Conservation (phyloP, 345 rosid genomes). For the Pelargonium nanum region DNA sequence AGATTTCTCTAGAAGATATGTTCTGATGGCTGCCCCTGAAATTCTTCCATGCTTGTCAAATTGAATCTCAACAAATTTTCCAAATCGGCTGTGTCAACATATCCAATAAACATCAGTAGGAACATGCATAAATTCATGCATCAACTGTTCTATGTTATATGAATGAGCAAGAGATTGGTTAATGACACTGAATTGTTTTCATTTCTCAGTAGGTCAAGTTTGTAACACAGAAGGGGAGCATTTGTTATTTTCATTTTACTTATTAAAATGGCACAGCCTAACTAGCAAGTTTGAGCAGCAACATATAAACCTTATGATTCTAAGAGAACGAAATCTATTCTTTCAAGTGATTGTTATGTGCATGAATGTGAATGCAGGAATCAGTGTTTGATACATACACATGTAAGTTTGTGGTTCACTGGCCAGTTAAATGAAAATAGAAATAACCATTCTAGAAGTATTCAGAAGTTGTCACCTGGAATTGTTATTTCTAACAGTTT, state of each 20-base stretch:
- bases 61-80: conserved; percentile 92
- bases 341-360: background rate
- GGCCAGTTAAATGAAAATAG: background rate
- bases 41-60: conserved; percentile 68
- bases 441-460: background rate
- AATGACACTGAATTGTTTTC: too few relatives aligned
- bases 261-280: too few relatives aligned
- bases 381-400: background rate
- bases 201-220: too few relatives aligned
- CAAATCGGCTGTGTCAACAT: conserved; percentile 56
- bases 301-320: too few relatives aligned
- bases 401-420: background rate
- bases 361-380: background rate
- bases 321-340: too few relatives aligned
- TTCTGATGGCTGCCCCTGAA: conserved; percentile 91
- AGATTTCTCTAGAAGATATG: conserved; percentile 91
- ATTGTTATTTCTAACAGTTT: background rate
- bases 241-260: too few relatives aligned
- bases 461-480: background rate
- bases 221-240: too few relatives aligned
- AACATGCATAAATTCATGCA: too few relatives aligned
- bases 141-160: too few relatives aligned
- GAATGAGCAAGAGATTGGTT: too few relatives aligned
- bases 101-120: too few relatives aligned
- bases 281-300: too few relatives aligned